A percentile compares a stretch with the other conserved stretches of the same genome.
phyloP scores from a whole-genome alignment of 2,329 filamentous ascomycete genomes.

The Nothopassalora personata region DNA sequence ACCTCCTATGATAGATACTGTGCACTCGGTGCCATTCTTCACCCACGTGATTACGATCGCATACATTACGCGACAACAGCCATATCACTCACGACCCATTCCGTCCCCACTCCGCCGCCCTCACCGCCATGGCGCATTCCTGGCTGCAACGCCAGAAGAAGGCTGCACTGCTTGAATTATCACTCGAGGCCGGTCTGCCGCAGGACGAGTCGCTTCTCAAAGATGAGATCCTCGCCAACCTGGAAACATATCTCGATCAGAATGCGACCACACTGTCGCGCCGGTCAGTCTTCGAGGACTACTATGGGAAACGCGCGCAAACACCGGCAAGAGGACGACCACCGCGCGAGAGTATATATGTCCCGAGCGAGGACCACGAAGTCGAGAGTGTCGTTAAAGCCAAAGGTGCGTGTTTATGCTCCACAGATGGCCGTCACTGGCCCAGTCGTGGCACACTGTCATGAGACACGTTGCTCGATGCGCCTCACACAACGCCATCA shows the following conservation, averaged over 20 bases:
- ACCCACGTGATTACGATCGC: conserved; percentile 38
- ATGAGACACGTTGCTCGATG: neutral
- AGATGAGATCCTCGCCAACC: conserved; percentile 66
- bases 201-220: conserved; percentile 62
- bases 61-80: conserved; percentile 43
- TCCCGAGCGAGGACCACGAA: conserved; percentile 24
- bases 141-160: conserved; percentile 31
- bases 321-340: conserved; percentile 42
- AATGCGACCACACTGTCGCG: conserved; percentile 61
- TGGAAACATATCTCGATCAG: conserved; percentile 67
- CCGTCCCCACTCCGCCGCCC: neutral
- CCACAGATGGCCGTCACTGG: neutral
- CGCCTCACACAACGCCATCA: neutral
- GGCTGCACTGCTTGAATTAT: conserved; percentile 28
- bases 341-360: conserved; percentile 28
- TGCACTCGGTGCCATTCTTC: neutral
- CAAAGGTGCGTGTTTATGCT: conserved; percentile 6
- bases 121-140: conserved; percentile 20
- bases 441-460: neutral
- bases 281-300: conserved; percentile 63
- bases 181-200: conserved; percentile 26
- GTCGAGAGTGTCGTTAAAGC: conserved; percentile 29
- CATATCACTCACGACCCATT: conserved; percentile 24
- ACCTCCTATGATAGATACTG: no score
- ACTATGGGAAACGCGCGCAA: conserved; percentile 58